phyloP scores from a whole-genome alignment of 257 asterid genomes.

The Plantago elongata region DNA sequence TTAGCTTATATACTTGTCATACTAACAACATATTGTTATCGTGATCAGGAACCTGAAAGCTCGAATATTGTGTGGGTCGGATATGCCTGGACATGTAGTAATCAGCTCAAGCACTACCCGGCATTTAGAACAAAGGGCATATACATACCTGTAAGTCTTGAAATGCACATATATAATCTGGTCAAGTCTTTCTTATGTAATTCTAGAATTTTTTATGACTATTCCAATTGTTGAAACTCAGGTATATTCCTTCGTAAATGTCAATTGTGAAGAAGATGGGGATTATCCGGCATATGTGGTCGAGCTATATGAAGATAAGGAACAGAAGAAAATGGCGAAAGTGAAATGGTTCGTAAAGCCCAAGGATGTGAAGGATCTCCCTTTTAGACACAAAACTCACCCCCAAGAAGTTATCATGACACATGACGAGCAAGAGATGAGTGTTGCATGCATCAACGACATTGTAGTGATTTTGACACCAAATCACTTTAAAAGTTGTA shows the following conservation, averaged over 20 bases:
- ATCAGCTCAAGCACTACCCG: constrained; percentile 51
- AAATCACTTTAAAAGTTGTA: constrained; percentile 24
- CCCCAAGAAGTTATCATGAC: constrained; percentile 37
- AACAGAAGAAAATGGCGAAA: constrained; percentile 23
- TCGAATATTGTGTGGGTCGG: constrained; percentile 47
- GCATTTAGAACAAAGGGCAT: constrained; percentile 31
- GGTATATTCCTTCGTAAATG: background rate
- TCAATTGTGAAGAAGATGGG: no score
- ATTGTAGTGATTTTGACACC: constrained; percentile 11
- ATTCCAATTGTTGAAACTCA: background rate
- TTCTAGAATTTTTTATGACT: background rate
- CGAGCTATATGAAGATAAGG: constrained; percentile 34
- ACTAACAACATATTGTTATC: no score
- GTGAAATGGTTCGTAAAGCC: constrained; percentile 29
- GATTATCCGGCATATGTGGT: constrained; percentile 35
- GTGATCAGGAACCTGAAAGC: background rate
- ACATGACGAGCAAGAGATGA: constrained; percentile 19
- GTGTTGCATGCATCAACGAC: constrained; percentile 17
- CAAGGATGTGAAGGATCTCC: constrained; percentile 21
- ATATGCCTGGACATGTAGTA: constrained; percentile 36
- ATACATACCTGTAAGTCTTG: background rate
- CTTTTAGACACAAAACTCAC: constrained; percentile 26
- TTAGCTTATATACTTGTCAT: no score
- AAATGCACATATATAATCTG: background rate
- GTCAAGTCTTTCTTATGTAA: background rate